A percentile compares a stretch with the other conserved stretches of the same genome.
These are phyloP conservation scores for Pyrenochaeta sp. DNA, from an alignment of 2,329 filamentous ascomycete genomes.

Conservation along the genomic window DNA sequence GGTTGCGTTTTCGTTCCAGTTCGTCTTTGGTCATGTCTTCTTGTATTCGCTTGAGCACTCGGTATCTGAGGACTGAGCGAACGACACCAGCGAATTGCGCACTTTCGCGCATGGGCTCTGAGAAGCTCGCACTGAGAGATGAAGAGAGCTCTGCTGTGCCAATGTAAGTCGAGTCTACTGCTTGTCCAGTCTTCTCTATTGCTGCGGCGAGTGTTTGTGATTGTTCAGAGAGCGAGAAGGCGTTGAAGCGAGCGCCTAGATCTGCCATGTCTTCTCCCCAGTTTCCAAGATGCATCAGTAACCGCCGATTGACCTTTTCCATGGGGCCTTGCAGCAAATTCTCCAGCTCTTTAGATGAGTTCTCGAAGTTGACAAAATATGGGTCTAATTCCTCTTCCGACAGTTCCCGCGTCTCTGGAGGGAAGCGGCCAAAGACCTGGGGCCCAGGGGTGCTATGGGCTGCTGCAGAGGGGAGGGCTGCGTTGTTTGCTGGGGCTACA, in stretches of 20 bases:
- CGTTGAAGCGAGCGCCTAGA: constrained; percentile 94
- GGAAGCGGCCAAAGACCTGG: constrained; percentile 80
- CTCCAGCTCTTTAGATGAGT: constrained; percentile 90
- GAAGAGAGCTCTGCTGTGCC: constrained; percentile 90
- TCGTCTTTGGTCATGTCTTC: constrained; percentile 98
- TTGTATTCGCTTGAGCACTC: constrained; percentile 92
- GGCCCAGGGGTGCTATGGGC: constrained; percentile 65
- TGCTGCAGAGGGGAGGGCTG: constrained; percentile 60
- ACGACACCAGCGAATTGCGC: constrained; percentile 97
- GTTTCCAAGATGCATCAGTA: constrained; percentile 82
- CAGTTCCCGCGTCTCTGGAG: constrained; percentile 76
- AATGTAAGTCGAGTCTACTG: constrained; percentile 94
- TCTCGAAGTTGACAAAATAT: constrained; percentile 93
- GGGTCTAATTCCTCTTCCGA: constrained; percentile 92
- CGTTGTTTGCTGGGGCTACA: constrained; percentile 60
- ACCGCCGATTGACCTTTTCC: constrained; percentile 93
- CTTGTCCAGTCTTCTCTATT: constrained; percentile 93
- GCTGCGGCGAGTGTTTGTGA: constrained; percentile 87
- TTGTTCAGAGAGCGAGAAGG: constrained; percentile 92
- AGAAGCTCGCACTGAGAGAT: constrained; percentile 89
- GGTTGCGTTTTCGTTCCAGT: constrained; percentile 80
- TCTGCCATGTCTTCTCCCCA: constrained; percentile 89
- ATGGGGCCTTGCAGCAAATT: constrained; percentile 87
- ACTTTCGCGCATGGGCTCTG: constrained; percentile 96
- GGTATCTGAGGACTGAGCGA: constrained; percentile 83